Evolutionary conservation across 78 protist species (phyloP), one percentile per base, ranked within the genome.

Genomic region (Dictyostelium firmibasis): DNA sequence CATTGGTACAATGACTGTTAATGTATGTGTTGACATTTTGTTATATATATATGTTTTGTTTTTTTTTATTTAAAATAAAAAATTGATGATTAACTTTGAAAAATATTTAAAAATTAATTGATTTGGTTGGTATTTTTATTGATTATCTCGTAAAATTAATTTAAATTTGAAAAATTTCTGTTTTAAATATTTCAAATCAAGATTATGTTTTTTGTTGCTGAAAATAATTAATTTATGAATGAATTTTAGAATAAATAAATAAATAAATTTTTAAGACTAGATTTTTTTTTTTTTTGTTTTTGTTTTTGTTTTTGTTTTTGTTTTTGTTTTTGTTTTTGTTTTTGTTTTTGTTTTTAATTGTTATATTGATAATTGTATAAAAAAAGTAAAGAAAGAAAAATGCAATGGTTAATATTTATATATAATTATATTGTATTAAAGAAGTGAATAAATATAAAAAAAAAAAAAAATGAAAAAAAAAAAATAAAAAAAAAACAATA

Each of bases 1-100:
- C 94, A 89, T 89, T 89, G 94, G 94, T 10, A 89, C 29, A 64
- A 81, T 64, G 31, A 27, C 43, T 16, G 86, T 78, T 47, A 89
- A 81, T 4, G 94, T 89, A 33, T 89, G 94, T 5, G 86, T 57
- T 67, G 94, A 89, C 94, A 89, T 89, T 87, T 76, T 38, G 38
- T 75, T 75, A 20, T 75, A 18, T 76, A 38, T 76, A 41, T 76
- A 4, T 76, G 11, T 38, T 1, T n/a, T 7, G n/a, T 20, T n/a
- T n/a, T 69, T 11, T 27, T 70, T 70, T 70, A 29, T 11, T 31
- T 70, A 16, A 69, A 29, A 11, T 70, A 27, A 67, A 69, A 69
- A 27, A 9, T 70, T 14, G 0, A n/a, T 67, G 10, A 3, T 70
- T 3, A 2, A 9, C 20, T 64, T 6, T 64, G 25, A 25, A 16